Percentiles rank a stretch among this genome's conserved stretches.
Evolutionary conservation across 1,139 yeast genomes (phyloP).

Genomic region (Pichia sp.): DNA sequence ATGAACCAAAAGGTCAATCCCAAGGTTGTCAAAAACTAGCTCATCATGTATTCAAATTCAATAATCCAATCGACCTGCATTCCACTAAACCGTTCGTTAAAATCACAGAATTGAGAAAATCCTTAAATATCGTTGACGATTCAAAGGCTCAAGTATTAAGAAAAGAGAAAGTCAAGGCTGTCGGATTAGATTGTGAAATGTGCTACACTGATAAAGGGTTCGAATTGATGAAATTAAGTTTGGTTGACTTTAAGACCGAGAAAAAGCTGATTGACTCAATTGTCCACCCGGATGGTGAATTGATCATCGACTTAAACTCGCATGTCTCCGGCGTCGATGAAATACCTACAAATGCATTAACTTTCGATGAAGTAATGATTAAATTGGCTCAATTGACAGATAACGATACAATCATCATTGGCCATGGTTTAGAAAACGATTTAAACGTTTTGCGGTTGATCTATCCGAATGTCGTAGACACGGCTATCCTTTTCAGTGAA

Average conservation of each 20-base stretch:
- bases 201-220: constrained; percentile 86
- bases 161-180: constrained; percentile 43
- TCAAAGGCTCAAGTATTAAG: constrained; percentile 14
- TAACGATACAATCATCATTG: constrained; percentile 69
- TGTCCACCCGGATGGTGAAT: constrained; percentile 71
- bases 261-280: constrained; percentile 67
- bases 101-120: constrained; percentile 32
- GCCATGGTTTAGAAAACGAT: constrained; percentile 96
- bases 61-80: constrained; percentile 55
- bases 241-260: constrained; percentile 72
- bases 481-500: constrained; percentile 75
- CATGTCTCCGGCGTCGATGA: constrained; percentile 79
- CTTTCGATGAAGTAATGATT: constrained; percentile 57
- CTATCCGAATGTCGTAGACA: constrained; percentile 75
- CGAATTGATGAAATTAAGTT: constrained; percentile 80
- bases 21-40: constrained; percentile 55
- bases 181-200: constrained; percentile 97
- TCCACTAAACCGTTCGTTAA: constrained; percentile 50
- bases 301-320: constrained; percentile 75
- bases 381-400: constrained; percentile 55
- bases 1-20: constrained; percentile 51
- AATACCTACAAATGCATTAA: constrained; percentile 54
- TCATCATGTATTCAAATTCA: constrained; percentile 72
- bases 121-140: constrained; percentile 12
- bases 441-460: constrained; percentile 75